These are phyloP conservation scores for Saccharum officinarum DNA, from an alignment of 176 grass and related monocot genomes.

Conservation along the genomic window DNA sequence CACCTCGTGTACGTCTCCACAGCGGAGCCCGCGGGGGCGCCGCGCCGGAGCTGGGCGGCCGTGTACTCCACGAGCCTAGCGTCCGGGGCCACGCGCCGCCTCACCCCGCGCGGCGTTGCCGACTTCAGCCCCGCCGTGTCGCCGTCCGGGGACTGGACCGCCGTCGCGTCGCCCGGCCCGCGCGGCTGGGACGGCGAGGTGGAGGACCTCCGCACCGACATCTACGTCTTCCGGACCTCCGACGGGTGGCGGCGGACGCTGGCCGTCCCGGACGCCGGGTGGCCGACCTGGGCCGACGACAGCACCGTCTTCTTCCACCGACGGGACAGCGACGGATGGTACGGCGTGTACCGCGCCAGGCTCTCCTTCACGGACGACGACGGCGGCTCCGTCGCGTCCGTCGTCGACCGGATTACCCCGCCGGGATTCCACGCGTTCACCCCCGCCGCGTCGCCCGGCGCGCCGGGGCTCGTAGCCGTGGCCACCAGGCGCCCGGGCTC, in stretches of 20 bases:
- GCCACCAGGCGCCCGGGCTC: conserved; percentile 65
- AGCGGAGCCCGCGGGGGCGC: conserved; percentile 27
- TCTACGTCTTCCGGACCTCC: conserved; percentile 68
- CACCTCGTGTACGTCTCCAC: conserved; percentile 79
- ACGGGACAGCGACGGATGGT: conserved; percentile 70
- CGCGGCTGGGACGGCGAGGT: conserved; percentile 63
- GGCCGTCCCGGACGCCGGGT: conserved; percentile 49
- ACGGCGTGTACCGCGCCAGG: conserved; percentile 66
- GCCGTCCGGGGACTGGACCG: conserved; percentile 80
- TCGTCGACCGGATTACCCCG: conserved; percentile 57
- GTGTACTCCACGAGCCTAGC: conserved; percentile 65
- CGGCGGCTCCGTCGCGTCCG: neutral
- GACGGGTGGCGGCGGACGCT: conserved; percentile 64
- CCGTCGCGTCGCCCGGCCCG: conserved; percentile 49
- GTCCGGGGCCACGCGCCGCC: conserved; percentile 36
- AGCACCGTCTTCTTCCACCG: conserved; percentile 89
- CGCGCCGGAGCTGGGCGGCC: conserved; percentile 69
- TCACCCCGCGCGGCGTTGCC: conserved; percentile 49
- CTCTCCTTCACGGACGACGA: conserved; percentile 14
- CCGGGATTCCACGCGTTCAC: conserved; percentile 91
- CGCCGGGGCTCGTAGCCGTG: conserved; percentile 68
- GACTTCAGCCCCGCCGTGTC: conserved; percentile 86
- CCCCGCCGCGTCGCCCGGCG: conserved; percentile 59
- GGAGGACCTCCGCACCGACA: conserved; percentile 65
- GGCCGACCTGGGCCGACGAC: conserved; percentile 85